A percentile compares a stretch with the other conserved stretches of the same genome.
These are phyloP conservation scores for Sambucus nigra DNA, from an alignment of 129 eudicot genomes.

Conservation along the genomic window DNA sequence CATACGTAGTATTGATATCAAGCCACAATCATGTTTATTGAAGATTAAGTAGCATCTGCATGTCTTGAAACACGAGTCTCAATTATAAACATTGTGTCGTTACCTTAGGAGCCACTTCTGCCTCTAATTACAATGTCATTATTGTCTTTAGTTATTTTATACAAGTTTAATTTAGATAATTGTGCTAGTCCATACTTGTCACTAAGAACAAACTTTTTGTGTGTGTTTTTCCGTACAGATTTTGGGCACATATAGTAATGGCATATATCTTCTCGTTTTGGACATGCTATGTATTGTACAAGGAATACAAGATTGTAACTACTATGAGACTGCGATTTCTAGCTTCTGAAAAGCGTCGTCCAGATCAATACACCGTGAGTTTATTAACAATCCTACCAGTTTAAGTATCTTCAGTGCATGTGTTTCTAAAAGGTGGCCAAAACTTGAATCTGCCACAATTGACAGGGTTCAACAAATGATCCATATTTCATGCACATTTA, in stretches of 20 bases:
- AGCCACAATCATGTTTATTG: neutral
- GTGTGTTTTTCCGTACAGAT: constrained; percentile 45
- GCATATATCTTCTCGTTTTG: constrained; percentile 73
- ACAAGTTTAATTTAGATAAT: too few relatives aligned
- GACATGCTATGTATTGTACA: constrained; percentile 61
- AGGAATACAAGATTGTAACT: constrained; percentile 54
- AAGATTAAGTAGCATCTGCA: neutral
- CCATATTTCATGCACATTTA: too few relatives aligned
- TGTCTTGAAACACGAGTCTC: neutral
- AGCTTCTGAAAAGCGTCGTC: constrained; percentile 61
- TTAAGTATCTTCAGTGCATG: too few relatives aligned
- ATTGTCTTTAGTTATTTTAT: too few relatives aligned
- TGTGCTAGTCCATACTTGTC: neutral
- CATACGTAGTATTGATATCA: neutral
- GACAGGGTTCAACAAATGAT: too few relatives aligned
- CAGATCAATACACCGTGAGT: constrained; percentile 86
- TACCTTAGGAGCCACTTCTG: too few relatives aligned
- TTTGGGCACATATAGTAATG: constrained; percentile 64
- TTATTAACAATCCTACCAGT: neutral
- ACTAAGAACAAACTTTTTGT: neutral
- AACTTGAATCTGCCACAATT: neutral
- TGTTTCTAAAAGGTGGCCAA: neutral
- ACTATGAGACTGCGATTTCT: constrained; percentile 63
- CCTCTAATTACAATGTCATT: too few relatives aligned
- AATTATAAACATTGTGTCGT: too few relatives aligned